These are phyloP conservation scores for Populus hybrid DNA, from an alignment of 441 rosid species.

Conservation along the genomic window DNA sequence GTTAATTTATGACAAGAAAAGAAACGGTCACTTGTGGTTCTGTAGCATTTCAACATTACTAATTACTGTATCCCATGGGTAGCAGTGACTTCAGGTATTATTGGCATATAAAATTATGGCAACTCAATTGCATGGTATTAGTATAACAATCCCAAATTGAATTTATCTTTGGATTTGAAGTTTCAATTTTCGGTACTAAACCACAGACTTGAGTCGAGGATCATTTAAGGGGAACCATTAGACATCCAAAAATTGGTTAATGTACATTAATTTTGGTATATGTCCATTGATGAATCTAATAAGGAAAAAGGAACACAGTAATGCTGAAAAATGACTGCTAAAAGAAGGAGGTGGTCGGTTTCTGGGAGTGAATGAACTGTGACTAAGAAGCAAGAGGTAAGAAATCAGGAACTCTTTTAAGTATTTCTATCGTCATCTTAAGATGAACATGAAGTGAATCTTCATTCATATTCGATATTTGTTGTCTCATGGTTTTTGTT, in stretches of 20 bases:
- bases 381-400: neutral
- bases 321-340: neutral
- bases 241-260: neutral
- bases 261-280: neutral
- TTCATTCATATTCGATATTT: neutral
- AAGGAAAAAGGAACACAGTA: neutral
- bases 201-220: too few relatives aligned
- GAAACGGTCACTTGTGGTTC: too few relatives aligned
- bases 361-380: neutral
- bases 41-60: too few relatives aligned
- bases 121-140: too few relatives aligned
- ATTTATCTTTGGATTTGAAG: too few relatives aligned
- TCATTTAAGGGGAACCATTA: neutral
- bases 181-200: too few relatives aligned
- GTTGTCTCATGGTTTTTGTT: neutral
- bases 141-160: too few relatives aligned
- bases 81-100: too few relatives aligned
- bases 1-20: too few relatives aligned
- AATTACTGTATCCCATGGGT: too few relatives aligned
- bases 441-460: neutral
- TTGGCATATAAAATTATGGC: too few relatives aligned
- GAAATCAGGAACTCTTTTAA: neutral
- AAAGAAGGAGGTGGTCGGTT: neutral
- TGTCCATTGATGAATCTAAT: neutral
- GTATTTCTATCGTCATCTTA: neutral